phyloP scores from a whole-genome alignment of 2,329 filamentous ascomycete species.

The Aspergillus pseudonomiae region DNA sequence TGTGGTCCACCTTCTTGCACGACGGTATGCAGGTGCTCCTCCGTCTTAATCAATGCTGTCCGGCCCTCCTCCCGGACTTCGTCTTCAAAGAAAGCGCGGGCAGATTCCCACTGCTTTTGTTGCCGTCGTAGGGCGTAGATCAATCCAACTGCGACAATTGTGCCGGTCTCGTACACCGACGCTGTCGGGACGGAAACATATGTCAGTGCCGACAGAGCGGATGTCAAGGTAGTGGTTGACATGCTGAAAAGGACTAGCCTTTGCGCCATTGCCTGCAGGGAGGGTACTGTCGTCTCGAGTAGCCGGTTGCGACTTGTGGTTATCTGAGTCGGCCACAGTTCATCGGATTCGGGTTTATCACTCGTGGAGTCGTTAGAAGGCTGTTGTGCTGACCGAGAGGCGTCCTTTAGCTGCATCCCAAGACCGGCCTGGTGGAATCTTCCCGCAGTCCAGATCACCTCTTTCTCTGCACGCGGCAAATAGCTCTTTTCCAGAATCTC shows the following conservation, averaged over 20 bases:
- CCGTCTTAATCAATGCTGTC: slow-evolving; percentile 56
- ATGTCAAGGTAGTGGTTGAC: slow-evolving; percentile 68
- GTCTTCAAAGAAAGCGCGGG: slow-evolving; percentile 55
- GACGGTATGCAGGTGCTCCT: slow-evolving; percentile 52
- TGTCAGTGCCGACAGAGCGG: slow-evolving; percentile 58
- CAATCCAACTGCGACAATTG: slow-evolving; percentile 61
- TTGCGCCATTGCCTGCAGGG: slow-evolving; percentile 73
- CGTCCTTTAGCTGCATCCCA: slow-evolving; percentile 36
- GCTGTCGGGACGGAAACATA: slow-evolving; percentile 57
- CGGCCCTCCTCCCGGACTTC: slow-evolving; percentile 61
- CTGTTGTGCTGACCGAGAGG: slow-evolving; percentile 5
- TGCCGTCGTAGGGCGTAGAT: slow-evolving; percentile 60
- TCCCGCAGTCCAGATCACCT: slow-evolving; percentile 80
- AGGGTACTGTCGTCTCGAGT: slow-evolving; percentile 67
- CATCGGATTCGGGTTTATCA: not conserved
- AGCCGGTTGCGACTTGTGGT: slow-evolving; percentile 69
- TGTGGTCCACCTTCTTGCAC: slow-evolving; percentile 49
- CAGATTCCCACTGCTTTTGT: slow-evolving; percentile 62
- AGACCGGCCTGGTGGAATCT: slow-evolving; percentile 68
- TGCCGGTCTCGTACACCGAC: slow-evolving; percentile 60
- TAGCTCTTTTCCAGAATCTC: slow-evolving; percentile 79
- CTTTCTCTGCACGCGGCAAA: slow-evolving; percentile 75
- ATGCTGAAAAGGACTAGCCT: slow-evolving; percentile 74
- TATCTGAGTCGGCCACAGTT: slow-evolving; percentile 75
- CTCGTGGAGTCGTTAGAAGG: not conserved